Conservation (phyloP, 371 early-diverging fungal species). For the Mortierella sp. region DNA sequence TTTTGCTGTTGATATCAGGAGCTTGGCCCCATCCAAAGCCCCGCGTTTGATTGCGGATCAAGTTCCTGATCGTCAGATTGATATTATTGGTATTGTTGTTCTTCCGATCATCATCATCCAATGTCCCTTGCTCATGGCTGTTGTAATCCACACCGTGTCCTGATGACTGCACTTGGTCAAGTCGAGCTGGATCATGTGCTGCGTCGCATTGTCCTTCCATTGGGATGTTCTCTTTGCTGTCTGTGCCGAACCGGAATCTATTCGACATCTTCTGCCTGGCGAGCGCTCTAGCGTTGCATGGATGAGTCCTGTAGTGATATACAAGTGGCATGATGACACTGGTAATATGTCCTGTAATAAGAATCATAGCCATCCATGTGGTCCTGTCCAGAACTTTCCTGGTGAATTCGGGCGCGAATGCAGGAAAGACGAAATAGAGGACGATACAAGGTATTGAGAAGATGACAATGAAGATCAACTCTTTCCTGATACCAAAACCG, state of each 20-base stretch:
- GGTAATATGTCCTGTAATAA: constrained; percentile 23
- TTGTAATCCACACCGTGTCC: not conserved
- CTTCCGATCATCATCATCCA: constrained; percentile 2
- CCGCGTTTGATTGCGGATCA: constrained; percentile 18
- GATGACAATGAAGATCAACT: constrained; percentile 26
- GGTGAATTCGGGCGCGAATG: constrained; percentile 8
- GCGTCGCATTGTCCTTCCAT: no score
- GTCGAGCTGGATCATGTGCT: no score
- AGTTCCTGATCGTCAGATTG: constrained; percentile 20
- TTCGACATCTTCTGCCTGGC: not conserved
- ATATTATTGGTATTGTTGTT: constrained; percentile 7
- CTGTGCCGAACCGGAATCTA: no score
- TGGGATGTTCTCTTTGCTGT: no score
- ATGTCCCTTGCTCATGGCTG: not conserved
- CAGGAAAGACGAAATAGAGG: constrained; percentile 25
- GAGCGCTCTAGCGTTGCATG: constrained; percentile 11
- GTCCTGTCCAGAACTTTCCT: constrained; percentile 24
- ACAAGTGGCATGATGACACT: constrained; percentile 29
- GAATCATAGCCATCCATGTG: constrained; percentile 27
- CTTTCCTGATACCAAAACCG: constrained; percentile 50
- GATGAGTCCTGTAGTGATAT: constrained; percentile 21
- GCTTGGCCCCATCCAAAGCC: constrained; percentile 6
- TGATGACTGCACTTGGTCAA: not conserved
- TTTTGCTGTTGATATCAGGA: constrained; percentile 9
- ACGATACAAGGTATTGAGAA: constrained; percentile 19